Evolutionary conservation across 2,329 filamentous ascomycete genomes (phyloP).

Genomic region (Cryphonectria japonica): DNA sequence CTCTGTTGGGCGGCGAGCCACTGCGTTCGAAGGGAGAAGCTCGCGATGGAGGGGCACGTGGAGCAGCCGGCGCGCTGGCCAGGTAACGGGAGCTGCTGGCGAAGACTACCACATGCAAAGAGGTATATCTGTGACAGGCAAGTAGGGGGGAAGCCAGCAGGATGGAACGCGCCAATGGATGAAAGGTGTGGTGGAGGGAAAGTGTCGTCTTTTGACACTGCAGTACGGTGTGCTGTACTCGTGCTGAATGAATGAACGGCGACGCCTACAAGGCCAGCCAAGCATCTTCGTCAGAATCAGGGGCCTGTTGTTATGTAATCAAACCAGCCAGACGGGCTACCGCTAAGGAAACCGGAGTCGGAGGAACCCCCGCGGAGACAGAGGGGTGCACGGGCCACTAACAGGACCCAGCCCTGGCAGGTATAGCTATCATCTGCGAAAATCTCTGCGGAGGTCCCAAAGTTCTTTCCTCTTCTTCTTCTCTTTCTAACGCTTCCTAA

Average conservation of each 20-base stretch:
- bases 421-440: not conserved
- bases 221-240: not conserved
- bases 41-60: conserved; percentile 32
- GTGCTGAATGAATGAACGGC: conserved; percentile 7
- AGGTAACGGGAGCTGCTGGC: conserved; percentile 20
- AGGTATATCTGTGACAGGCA: not conserved
- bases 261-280: conserved; percentile 25
- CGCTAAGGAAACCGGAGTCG: conserved; percentile 6
- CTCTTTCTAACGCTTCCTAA: conserved; percentile 68
- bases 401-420: not conserved
- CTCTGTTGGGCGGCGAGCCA: conserved; percentile 25
- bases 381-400: conserved; percentile 18
- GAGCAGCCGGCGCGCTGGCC: conserved; percentile 33
- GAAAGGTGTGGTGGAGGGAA: not conserved
- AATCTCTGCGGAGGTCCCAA: conserved; percentile 31
- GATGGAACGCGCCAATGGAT: not conserved
- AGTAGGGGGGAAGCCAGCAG: not conserved
- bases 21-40: conserved; percentile 29
- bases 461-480: conserved; percentile 34
- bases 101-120: conserved; percentile 23
- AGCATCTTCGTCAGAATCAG: conserved; percentile 18
- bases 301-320: conserved; percentile 19
- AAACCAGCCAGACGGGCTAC: conserved; percentile 5
- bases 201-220: conserved; percentile 4
- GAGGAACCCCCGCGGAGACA: conserved; percentile 1